phyloP scores from a whole-genome alignment of 179 eudicot genomes.

The Nepenthes alata region DNA sequence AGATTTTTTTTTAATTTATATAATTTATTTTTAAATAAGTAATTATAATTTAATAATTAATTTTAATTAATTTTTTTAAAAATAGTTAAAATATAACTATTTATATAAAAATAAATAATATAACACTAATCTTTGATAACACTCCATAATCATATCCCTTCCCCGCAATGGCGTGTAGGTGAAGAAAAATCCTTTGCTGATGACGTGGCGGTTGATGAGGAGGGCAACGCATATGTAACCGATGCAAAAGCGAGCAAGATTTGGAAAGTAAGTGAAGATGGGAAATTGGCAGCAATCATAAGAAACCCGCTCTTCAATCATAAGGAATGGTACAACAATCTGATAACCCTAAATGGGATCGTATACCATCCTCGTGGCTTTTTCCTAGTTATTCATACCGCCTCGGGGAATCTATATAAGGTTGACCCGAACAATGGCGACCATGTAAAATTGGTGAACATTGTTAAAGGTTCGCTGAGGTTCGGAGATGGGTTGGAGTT shows the following conservation, averaged over 20 bases:
- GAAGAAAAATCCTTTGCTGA: conserved; percentile 69
- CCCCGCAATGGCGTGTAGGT: conserved; percentile 12
- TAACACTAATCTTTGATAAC: no score
- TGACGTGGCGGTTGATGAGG: conserved; percentile 67
- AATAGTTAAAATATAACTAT: no score
- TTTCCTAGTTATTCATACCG: conserved; percentile 61
- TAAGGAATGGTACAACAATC: conserved; percentile 62
- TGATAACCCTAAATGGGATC: conserved; percentile 69
- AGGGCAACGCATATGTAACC: conserved; percentile 72
- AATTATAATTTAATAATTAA: no score
- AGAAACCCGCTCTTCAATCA: conserved; percentile 57
- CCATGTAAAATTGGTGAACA: conserved; percentile 31
- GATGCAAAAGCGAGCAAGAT: conserved; percentile 52
- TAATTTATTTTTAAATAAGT: no score
- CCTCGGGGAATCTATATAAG: conserved; percentile 55
- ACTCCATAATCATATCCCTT: no score
- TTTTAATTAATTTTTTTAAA: no score
- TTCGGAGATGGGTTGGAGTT: conserved; percentile 75
- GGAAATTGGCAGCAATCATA: conserved; percentile 34
- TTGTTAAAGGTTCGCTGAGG: conserved; percentile 29
- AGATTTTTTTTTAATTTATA: no score
- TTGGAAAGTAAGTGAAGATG: conserved; percentile 61
- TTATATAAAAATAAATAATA: no score
- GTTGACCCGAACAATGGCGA: conserved; percentile 26
- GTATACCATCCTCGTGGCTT: conserved; percentile 74